Evolutionary conservation across 2,329 filamentous ascomycete genomes (phyloP).

Genomic region (Emericellopsis cladophorae): DNA sequence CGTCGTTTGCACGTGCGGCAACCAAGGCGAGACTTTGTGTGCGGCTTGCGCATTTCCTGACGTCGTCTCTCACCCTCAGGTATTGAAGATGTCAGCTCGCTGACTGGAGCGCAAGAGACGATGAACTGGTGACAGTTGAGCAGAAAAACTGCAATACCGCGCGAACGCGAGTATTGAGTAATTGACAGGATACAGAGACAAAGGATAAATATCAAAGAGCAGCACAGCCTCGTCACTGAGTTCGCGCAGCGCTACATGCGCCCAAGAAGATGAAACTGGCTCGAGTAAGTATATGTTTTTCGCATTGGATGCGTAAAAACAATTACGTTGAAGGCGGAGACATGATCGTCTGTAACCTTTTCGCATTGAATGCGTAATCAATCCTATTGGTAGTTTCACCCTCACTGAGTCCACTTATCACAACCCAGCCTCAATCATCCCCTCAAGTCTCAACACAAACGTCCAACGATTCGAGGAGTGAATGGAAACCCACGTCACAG

Average conservation of each 20-base stretch:
- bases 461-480: no score
- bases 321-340: no score
- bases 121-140: no score
- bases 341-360: no score
- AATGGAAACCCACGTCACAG: no score
- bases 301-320: slow-evolving; percentile 1
- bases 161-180: not conserved
- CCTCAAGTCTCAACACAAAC: not conserved
- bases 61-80: not conserved
- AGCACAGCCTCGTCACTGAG: no score
- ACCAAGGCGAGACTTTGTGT: slow-evolving; percentile 7
- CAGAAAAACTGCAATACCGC: no score
- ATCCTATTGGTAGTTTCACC: not conserved
- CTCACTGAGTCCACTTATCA: no score
- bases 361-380: no score
- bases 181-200: not conserved
- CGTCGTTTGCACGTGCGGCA: slow-evolving; percentile 8
- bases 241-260: no score
- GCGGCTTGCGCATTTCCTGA: not conserved
- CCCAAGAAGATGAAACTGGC: no score
- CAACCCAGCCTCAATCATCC: not conserved
- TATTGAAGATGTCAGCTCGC: not conserved
- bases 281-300: not conserved
- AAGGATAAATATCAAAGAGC: no score
- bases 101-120: not conserved